Percentiles rank a stretch among this genome's conserved stretches.
Conservation (phyloP, 139 green algal genomes). For the Zygnema circumcarinatum region DNA sequence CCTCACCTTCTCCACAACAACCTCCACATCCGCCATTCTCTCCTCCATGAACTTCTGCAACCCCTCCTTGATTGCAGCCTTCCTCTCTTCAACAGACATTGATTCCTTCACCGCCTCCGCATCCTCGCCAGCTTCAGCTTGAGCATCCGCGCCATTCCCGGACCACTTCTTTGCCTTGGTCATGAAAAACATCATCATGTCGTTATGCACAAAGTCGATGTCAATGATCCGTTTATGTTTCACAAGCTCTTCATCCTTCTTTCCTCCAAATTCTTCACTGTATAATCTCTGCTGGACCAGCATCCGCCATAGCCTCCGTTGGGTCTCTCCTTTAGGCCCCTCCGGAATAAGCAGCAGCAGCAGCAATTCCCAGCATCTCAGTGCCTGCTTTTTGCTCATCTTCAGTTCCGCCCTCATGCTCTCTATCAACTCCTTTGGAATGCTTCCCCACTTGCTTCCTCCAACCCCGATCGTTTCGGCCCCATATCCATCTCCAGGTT, state of each 20-base stretch:
- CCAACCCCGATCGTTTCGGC: constrained; percentile 3
- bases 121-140: neutral
- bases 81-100: constrained; percentile 11
- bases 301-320: constrained; percentile 2
- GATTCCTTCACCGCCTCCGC: neutral
- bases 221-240: constrained; percentile 25
- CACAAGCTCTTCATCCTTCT: neutral
- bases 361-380: constrained; percentile 41
- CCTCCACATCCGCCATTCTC: neutral
- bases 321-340: neutral
- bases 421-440: neutral
- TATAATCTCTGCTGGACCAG: constrained; percentile 22
- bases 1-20: neutral
- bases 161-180: neutral
- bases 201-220: constrained; percentile 8
- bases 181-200: constrained; percentile 39
- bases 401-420: constrained; percentile 11
- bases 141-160: neutral
- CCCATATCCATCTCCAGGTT: neutral
- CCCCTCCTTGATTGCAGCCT: constrained; percentile 4
- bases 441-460: neutral
- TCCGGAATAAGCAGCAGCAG: constrained; percentile 19
- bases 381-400: constrained; percentile 18
- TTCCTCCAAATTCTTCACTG: constrained; percentile 36
- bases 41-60: neutral